Conservation (phyloP, 1,139 yeast genomes). For the Casaregolazyma suthepensis region DNA sequence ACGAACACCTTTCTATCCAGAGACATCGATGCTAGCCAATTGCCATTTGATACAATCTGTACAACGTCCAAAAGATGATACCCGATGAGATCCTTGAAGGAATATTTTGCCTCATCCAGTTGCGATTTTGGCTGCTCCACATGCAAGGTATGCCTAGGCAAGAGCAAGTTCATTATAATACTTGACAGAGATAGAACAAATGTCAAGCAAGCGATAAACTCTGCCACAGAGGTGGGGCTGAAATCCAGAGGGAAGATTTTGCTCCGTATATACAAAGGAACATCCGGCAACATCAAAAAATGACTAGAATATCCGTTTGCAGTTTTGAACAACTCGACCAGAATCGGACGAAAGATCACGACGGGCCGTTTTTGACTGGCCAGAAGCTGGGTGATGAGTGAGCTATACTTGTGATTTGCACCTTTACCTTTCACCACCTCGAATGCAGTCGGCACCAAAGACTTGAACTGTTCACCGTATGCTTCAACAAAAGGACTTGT, state of each 20-base stretch:
- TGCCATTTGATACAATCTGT: slow-evolving; percentile 47
- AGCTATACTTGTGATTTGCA: slow-evolving; percentile 1
- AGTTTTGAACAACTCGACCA: not conserved
- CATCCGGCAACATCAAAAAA: not conserved
- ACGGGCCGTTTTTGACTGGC: slow-evolving; percentile 1
- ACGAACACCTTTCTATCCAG: slow-evolving; percentile 64
- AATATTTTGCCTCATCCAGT: slow-evolving; percentile 25
- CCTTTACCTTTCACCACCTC: not conserved
- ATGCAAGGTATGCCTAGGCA: slow-evolving; percentile 18
- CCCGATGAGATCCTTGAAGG: slow-evolving; percentile 47
- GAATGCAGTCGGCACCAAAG: not conserved
- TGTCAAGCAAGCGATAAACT: slow-evolving; percentile 39
- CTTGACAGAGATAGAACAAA: slow-evolving; percentile 39
- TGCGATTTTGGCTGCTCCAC: slow-evolving; percentile 6
- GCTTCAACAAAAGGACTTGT: not conserved
- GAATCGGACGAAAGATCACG: not conserved
- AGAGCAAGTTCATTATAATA: slow-evolving; percentile 32
- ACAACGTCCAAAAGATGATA: slow-evolving; percentile 62
- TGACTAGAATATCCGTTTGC: not conserved
- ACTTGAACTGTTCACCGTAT: not conserved
- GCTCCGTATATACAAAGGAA: not conserved
- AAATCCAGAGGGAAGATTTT: not conserved
- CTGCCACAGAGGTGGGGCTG: slow-evolving; percentile 19
- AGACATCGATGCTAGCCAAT: slow-evolving; percentile 60
- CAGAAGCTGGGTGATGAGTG: not conserved